Evolutionary conservation across 2,329 filamentous ascomycete species (phyloP).

Genomic region (Aspergillus chevalieri): DNA sequence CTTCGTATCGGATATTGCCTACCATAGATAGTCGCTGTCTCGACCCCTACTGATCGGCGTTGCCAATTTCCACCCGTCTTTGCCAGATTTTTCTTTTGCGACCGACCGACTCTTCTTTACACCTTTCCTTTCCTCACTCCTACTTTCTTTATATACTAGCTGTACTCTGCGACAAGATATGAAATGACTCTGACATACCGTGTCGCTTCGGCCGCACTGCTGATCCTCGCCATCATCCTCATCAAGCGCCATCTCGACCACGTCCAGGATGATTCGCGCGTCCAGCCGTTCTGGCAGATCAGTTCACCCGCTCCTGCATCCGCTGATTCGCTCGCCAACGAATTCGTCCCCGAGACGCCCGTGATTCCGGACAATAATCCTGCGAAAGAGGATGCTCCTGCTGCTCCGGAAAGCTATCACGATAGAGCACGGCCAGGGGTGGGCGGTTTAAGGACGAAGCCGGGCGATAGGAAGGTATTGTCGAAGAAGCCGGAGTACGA

Average conservation of each 20-base stretch:
- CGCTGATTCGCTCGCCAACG: neutral
- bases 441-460: slow-evolving; percentile 4
- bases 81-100: slow-evolving; percentile 3
- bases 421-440: neutral
- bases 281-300: slow-evolving; percentile 24
- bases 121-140: slow-evolving; percentile 2
- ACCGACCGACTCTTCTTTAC: slow-evolving; percentile 1
- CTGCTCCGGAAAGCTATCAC: neutral
- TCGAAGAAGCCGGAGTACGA: slow-evolving; percentile 15
- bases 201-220: slow-evolving; percentile 24
- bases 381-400: neutral
- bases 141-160: slow-evolving; percentile 1
- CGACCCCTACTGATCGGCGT: neutral
- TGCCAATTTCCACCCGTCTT: neutral
- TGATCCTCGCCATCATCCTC: slow-evolving; percentile 24
- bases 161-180: slow-evolving; percentile 3
- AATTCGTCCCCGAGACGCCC: neutral
- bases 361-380: neutral
- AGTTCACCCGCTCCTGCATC: slow-evolving; percentile 5
- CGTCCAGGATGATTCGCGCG: slow-evolving; percentile 11
- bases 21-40: neutral
- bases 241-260: slow-evolving; percentile 20
- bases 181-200: slow-evolving; percentile 21
- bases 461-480: slow-evolving; percentile 6
- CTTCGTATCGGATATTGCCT: neutral